phyloP scores from a whole-genome alignment of 495 filamentous ascomycete species.

The Sporormia fimetaria region DNA sequence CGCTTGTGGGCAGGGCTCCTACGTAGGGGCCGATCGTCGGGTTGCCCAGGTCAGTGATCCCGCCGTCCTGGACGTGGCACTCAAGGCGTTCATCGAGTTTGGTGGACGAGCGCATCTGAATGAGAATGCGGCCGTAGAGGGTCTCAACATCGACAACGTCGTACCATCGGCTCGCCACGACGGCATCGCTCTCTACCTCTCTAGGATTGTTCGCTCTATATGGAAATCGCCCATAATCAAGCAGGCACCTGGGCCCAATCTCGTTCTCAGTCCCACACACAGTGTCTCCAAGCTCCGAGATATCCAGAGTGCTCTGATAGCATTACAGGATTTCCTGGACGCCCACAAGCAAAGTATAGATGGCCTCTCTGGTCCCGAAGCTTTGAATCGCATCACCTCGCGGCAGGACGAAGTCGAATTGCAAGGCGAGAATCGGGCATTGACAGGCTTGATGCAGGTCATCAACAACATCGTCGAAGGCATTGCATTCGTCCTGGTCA shows the following conservation, averaged over 20 bases:
- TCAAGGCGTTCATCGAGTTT: slow-evolving; percentile 77
- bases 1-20: slow-evolving; percentile 83
- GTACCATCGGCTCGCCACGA: slow-evolving; percentile 79
- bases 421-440: slow-evolving; percentile 84
- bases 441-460: slow-evolving; percentile 71
- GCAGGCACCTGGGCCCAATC: slow-evolving; percentile 45
- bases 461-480: slow-evolving; percentile 85
- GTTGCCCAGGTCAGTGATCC: slow-evolving; percentile 64
- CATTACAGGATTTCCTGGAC: slow-evolving; percentile 68
- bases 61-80: slow-evolving; percentile 66
- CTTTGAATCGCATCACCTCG: slow-evolving; percentile 54
- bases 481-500: slow-evolving; percentile 83
- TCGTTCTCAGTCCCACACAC: slow-evolving; percentile 43
- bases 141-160: slow-evolving; percentile 61
- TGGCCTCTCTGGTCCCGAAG: slow-evolving; percentile 76
- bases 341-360: slow-evolving; percentile 82
- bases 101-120: slow-evolving; percentile 72
- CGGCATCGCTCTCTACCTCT: slow-evolving; percentile 76
- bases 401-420: slow-evolving; percentile 81
- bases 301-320: slow-evolving; percentile 69
- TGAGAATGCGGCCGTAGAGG: slow-evolving; percentile 59
- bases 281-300: slow-evolving; percentile 50
- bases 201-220: slow-evolving; percentile 68
- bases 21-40: slow-evolving; percentile 58
- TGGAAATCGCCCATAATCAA: slow-evolving; percentile 63